These are phyloP conservation scores for Rhizophora mangle DNA, from an alignment of 345 rosid genomes.

Conservation along the genomic window DNA sequence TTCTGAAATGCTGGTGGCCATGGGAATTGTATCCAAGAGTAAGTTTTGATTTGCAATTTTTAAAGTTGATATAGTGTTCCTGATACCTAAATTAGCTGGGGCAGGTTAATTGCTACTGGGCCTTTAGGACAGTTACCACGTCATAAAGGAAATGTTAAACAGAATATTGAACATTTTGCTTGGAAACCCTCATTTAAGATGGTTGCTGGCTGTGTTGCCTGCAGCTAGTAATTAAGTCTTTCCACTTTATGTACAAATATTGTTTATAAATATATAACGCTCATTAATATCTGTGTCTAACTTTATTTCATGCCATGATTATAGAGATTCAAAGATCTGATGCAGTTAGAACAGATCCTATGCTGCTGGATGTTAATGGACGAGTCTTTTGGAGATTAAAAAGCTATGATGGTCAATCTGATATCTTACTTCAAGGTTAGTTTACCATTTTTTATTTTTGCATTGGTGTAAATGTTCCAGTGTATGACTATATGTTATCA, in stretches of 20 bases:
- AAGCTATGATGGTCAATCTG: constrained; percentile 32
- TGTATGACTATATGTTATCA: neutral
- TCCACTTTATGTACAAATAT: neutral
- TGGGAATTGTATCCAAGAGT: constrained; percentile 41
- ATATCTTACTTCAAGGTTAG: constrained; percentile 73
- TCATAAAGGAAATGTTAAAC: too few relatives aligned
- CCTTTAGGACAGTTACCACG: neutral
- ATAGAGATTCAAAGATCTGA: constrained; percentile 48
- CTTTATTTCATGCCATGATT: constrained; percentile 1
- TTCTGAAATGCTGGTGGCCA: constrained; percentile 43
- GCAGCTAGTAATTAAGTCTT: neutral
- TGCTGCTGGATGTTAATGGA: constrained; percentile 50
- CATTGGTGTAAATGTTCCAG: neutral
- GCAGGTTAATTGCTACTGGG: neutral
- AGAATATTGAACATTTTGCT: neutral
- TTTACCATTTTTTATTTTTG: constrained; percentile 3
- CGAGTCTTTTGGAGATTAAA: constrained; percentile 63
- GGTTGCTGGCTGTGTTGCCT: neutral
- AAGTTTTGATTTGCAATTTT: constrained; percentile 16
- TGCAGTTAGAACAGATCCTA: constrained; percentile 64
- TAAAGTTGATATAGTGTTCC: neutral
- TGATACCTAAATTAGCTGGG: neutral
- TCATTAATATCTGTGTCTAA: neutral
- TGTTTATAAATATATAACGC: neutral
- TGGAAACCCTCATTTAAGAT: neutral